Base-by-base conservation (phyloP, 345 rosid species). In the Gossypium thurberi region DNA sequence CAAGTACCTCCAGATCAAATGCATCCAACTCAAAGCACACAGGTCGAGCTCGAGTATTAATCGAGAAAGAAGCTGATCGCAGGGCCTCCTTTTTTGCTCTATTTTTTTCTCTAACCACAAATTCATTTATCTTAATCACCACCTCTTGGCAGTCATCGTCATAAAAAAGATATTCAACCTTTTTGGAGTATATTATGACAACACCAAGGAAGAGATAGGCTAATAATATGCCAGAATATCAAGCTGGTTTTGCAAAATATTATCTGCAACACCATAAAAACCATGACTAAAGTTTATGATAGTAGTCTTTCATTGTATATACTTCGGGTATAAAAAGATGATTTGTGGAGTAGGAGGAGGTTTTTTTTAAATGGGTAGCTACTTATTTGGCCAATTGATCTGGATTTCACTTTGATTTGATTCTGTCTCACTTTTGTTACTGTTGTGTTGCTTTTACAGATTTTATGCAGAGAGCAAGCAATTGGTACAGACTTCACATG, bases 151-250 rank as follows among this genome's bases (percentile, higher is more conserved):
- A 95, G 79, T 92, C 98, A 75, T 84, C 40, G 40, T 33, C 40
- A 33, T 33, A 76, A 46, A 81, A 87, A 77, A 92, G 78, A 85
- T 86, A 90, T 60, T 85, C 94, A 58, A 88, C 98, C 80, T 92
- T 92, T 83, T 84, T 92, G 66, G 98, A 92, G 79, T 89, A 92
- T 80, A 94, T 85, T 80, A 92, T 87, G 70, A 90, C 97, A 72
- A 94, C 75, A 72, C 98, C 97, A 2, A 92, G 80, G 51, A 90
- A 98, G 73, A 95, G 90, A 87, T 84, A 88, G 20, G 90, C 98
- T 66, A 90, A 74, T 65, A 89, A 74, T 88, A 95, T 11, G 97
- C 77, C 56, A 89, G 77, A 12, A 72, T 77, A 53, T 85, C 85
- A 50, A 90, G 78, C 74, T 86, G 91, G 50, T 81, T 87, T 69